Conservation (phyloP, 1,139 yeast genomes). For the Casaregolazyma lundiana region DNA sequence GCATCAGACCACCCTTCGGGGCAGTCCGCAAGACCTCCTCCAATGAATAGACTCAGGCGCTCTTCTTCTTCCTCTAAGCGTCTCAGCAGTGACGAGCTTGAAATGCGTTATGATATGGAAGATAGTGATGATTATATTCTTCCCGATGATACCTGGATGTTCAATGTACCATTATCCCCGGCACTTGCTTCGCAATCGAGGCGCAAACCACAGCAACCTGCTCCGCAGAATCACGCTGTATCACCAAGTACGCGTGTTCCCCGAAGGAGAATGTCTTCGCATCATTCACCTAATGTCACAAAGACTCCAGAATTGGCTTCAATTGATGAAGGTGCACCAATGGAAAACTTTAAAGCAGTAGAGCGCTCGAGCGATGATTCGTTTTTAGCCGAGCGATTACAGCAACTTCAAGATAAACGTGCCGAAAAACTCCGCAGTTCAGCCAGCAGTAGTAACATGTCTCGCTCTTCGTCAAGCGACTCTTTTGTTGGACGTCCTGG, state of each 20-base stretch:
- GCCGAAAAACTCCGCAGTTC: not conserved
- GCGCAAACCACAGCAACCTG: not conserved
- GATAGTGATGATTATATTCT: constrained; percentile 48
- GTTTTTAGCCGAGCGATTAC: not conserved
- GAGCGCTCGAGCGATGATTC: constrained; percentile 42
- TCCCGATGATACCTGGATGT: constrained; percentile 50
- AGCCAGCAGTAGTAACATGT: not conserved
- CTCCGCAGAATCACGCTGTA: not conserved
- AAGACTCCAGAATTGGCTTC: constrained; percentile 16
- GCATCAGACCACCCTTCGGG: not conserved
- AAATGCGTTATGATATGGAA: constrained; percentile 30
- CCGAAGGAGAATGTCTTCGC: constrained; percentile 8
- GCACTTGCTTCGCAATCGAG: constrained; percentile 36
- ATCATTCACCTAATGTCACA: constrained; percentile 16
- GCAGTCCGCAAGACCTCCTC: constrained; percentile 3
- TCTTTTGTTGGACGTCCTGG: constrained; percentile 49
- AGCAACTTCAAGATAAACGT: not conserved
- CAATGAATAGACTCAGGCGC: constrained; percentile 4
- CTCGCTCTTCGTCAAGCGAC: constrained; percentile 2
- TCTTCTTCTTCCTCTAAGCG: constrained; percentile 11
- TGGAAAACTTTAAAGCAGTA: constrained; percentile 19
- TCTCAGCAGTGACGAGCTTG: constrained; percentile 32
- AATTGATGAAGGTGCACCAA: constrained; percentile 26
- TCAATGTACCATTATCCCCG: constrained; percentile 62
- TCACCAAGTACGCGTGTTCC: not conserved